Evolutionary conservation across 352 stramenopile species (phyloP), one percentile per base, ranked within the genome.

Genomic region (Pythium folliculosum): DNA sequence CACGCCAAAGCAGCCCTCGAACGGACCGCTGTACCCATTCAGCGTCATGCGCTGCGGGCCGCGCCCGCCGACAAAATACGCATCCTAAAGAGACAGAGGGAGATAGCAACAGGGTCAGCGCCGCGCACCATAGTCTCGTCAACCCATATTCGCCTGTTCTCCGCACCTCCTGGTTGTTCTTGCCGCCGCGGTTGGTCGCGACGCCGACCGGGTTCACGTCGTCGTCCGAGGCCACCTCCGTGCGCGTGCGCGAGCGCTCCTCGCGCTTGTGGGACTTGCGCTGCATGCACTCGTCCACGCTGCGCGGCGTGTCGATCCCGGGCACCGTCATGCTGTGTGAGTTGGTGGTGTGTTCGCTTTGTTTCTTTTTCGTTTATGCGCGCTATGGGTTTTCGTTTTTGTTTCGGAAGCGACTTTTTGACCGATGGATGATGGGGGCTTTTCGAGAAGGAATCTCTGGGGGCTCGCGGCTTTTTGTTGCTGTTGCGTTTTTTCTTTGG

Each of bases 51-150:
- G 80, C 54, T 80, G 60, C 2, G 79, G 70, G 3, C 72, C 63
- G 23, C 82, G 89, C 27, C 83, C 82, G 37, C 87, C 87, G 47
- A 95, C 82, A 65, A 89, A 92, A 63, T 95, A 95, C 12, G 80
- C 80, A 67, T 95, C 87, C 87, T 95, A 54, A n/a, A n/a, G n/a
- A n/a, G n/a, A n/a, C n/a, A n/a, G n/a, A n/a, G n/a, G n/a, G n/a
- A n/a, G n/a, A n/a, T n/a, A n/a, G n/a, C n/a, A n/a, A n/a, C n/a
- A n/a, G n/a, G n/a, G n/a, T 17, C n/a, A 32, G 1, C 27, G 27
- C 27, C 19, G 44, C 44, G 23, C 44, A 50, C 5, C 44, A 50
- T 7, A 43, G 8, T n/a, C n/a, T 2, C 17, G 65, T 25, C 25
- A 44, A 45, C 7, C 19, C 25, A 64, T 21, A n/a, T 17, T 10